Percentiles rank a stretch among this genome's conserved stretches.
Conservation (phyloP, 768 basidiomycete species). For the Psilocybe cubensis region DNA sequence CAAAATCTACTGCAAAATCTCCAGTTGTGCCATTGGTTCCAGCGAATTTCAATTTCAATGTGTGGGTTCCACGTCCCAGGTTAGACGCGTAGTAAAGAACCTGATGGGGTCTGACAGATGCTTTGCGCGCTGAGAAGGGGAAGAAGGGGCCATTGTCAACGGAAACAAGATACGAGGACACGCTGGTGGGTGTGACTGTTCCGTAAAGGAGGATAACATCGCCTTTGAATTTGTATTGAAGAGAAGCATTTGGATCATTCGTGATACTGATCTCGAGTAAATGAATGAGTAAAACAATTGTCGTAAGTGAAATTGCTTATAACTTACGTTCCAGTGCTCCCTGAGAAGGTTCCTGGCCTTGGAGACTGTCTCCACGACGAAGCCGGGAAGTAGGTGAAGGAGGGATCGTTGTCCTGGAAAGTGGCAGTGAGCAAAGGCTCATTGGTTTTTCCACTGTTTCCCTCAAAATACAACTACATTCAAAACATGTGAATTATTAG, state of each 20-base stretch:
- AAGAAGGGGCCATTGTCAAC: slow-evolving; percentile 14
- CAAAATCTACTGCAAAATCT: slow-evolving; percentile 21
- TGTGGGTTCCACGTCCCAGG: slow-evolving; percentile 21
- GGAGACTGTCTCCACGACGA: slow-evolving; percentile 37
- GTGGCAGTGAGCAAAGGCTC: slow-evolving; percentile 21
- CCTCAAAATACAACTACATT: slow-evolving; percentile 18
- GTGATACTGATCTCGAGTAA: slow-evolving; percentile 32
- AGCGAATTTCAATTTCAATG: slow-evolving; percentile 16
- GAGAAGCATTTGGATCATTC: slow-evolving; percentile 30
- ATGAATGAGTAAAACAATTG: not conserved
- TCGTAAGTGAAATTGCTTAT: not conserved
- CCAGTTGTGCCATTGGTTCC: slow-evolving; percentile 14
- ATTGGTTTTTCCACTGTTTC: slow-evolving; percentile 17
- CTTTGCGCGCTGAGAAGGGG: slow-evolving; percentile 16
- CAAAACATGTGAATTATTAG: not conserved
- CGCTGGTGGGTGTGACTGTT: slow-evolving; percentile 27
- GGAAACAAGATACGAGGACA: slow-evolving; percentile 12
- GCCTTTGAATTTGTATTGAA: slow-evolving; percentile 45
- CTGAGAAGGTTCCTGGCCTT: slow-evolving; percentile 40
- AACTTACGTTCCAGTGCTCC: slow-evolving; percentile 48
- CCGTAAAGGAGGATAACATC: slow-evolving; percentile 49
- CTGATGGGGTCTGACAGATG: slow-evolving; percentile 16
- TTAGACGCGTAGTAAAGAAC: slow-evolving; percentile 19
- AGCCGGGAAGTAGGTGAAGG: slow-evolving; percentile 38
- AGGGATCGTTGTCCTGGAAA: slow-evolving; percentile 37